Conservation (phyloP, 345 rosid species). For the Eucalyptus cloeziana region DNA sequence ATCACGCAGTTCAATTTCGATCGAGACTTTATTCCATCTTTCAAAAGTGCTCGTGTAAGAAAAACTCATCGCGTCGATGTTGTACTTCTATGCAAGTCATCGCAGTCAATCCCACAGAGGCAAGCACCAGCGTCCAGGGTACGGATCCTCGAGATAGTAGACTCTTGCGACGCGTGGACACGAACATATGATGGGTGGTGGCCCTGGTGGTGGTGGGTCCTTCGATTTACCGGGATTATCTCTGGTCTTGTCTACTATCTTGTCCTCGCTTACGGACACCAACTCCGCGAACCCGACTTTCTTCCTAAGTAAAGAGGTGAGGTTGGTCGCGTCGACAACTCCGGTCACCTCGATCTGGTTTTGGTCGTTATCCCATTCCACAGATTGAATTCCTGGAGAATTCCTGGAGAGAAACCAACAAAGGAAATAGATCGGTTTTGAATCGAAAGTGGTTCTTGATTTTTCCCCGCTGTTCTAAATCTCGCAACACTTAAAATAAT, state of each 20-base stretch:
- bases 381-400: background rate
- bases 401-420: background rate
- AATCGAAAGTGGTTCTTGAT: background rate
- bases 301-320: background rate
- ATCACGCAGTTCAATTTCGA: background rate
- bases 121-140: background rate
- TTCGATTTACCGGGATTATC: background rate
- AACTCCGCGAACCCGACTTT: background rate
- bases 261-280: background rate
- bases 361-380: background rate
- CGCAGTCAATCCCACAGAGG: background rate
- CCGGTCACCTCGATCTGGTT: background rate
- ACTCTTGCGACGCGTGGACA: background rate
- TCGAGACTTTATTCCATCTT: background rate
- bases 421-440: background rate
- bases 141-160: background rate
- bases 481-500: background rate
- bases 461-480: background rate
- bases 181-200: background rate
- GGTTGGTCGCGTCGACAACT: background rate
- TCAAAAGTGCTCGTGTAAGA: background rate
- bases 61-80: background rate
- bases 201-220: background rate
- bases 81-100: background rate
- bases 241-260: accelerated